Base-by-base conservation (phyloP, 75 land plant species). In the Chamaecyparis obtusa region DNA sequence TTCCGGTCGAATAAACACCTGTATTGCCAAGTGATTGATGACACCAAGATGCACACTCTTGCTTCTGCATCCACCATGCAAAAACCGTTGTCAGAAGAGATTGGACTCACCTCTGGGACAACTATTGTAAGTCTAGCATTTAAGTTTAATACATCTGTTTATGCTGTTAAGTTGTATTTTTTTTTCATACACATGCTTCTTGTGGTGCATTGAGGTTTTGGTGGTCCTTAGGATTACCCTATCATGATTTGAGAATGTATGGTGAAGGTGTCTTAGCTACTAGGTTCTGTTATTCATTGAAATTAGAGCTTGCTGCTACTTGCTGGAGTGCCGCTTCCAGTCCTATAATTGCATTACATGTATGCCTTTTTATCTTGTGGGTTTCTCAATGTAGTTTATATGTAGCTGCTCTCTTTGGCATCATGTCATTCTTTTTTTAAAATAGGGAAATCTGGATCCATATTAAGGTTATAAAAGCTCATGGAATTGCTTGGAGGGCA, bases 21-120 rank as follows among this genome's bases (percentile, higher is more conserved):
- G 46, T 96, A 95, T 90, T 95, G 91, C 75, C 99, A 97, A 79
- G 99, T 97, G 60, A 97, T 97, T 85, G 99, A 97, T 88, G 99
- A 97, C 86, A 88, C 92, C 24, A 96, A 96, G 86, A 95, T 95
- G 93, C 94, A 92, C 79, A 97, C 99, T 3, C 91, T 97, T 54
- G 98, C 96, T 86, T 85, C 96, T 35, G 95, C 93, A 67, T 97
- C 98, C 32, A 97, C 99, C 3, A 89, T 96, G 87, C 94, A 95
- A 90, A 96, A 97, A 79, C 85, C 91, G 32, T 86, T 96, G 21
- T 91, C 94, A 14, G 95, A 95, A 77, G 98, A 92, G 85, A 54
- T 95, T 83, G 88, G 92, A 83, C 91, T 89, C 79, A 86, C 93
- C 30, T 90, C 94, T 72, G 96, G 96, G 75, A 94, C 99, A 6